Percentiles rank a stretch among this genome's conserved stretches.
These are phyloP conservation scores for Pestalotiopsis sp. DNA, from an alignment of 2,329 filamentous ascomycete species.

Conservation along the genomic window DNA sequence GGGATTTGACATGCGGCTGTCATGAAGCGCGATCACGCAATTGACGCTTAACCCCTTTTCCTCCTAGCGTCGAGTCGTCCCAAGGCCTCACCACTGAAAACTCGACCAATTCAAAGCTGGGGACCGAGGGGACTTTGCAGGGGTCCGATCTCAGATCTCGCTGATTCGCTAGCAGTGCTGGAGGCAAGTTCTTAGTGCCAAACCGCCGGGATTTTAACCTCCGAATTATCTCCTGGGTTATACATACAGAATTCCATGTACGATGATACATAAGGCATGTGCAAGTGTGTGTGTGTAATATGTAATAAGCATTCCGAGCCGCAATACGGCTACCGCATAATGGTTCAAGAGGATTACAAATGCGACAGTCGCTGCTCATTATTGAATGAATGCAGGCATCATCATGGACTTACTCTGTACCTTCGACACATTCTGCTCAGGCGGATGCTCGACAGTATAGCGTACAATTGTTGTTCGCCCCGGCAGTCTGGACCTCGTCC, in stretches of 20 bases:
- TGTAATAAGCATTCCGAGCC: no score
- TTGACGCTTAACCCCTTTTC: constrained; percentile 16
- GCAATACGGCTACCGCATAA: no score
- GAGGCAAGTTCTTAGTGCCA: not conserved
- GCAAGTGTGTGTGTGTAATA: no score
- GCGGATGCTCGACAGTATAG: not conserved
- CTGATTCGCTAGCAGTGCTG: not conserved
- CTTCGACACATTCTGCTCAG: not conserved
- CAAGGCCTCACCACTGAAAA: constrained; percentile 16
- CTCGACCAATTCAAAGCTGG: not conserved
- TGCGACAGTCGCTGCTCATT: no score
- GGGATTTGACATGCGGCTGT: constrained; percentile 8
- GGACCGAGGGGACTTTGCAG: not conserved
- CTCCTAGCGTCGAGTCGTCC: constrained; percentile 13
- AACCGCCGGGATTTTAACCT: not conserved
- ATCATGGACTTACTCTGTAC: not conserved
- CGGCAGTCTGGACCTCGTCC: not conserved
- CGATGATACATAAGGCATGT: not conserved
- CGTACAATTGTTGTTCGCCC: not conserved
- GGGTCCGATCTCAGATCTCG: not conserved
- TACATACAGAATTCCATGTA: not conserved
- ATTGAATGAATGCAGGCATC: no score
- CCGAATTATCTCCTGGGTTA: not conserved
- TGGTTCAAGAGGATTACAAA: no score
- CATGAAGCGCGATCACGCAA: constrained; percentile 23